phyloP scores from a whole-genome alignment of 1,139 yeast species.

The Protomyces inundatus region DNA sequence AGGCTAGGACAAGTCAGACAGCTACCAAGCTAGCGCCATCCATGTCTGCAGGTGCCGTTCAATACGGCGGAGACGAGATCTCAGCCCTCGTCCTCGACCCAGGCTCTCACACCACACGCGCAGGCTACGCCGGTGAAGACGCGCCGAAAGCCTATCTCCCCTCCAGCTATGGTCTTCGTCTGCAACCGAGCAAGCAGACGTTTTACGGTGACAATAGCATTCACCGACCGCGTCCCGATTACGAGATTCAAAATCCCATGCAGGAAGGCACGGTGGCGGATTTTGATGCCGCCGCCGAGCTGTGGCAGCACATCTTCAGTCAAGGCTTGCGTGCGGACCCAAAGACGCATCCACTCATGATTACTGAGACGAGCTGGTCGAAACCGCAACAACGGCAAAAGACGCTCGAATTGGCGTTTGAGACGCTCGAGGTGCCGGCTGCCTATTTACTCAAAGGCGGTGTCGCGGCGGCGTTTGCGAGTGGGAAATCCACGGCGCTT shows the following conservation, averaged over 20 bases:
- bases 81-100: slow-evolving; percentile 86
- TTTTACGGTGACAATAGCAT: slow-evolving; percentile 38
- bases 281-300: slow-evolving; percentile 44
- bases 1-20: too few relatives aligned
- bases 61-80: slow-evolving; percentile 28
- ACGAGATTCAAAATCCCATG: slow-evolving; percentile 40
- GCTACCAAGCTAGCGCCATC: too few relatives aligned
- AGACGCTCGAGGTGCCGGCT: slow-evolving; percentile 73
- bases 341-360: slow-evolving; percentile 65
- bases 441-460: slow-evolving; percentile 80
- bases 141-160: slow-evolving; percentile 74
- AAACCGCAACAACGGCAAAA: slow-evolving; percentile 61
- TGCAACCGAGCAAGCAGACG: slow-evolving; percentile 19
- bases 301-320: slow-evolving; percentile 41
- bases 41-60: slow-evolving; percentile 6
- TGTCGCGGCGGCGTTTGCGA: slow-evolving; percentile 85
- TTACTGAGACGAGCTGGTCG: slow-evolving; percentile 88
- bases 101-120: slow-evolving; percentile 75
- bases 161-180: slow-evolving; percentile 42
- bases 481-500: slow-evolving; percentile 87
- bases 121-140: slow-evolving; percentile 94
- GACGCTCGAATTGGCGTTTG: slow-evolving; percentile 71
- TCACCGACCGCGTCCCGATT: slow-evolving; percentile 37
- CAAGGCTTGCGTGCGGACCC: slow-evolving; percentile 51
- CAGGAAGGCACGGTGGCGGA: slow-evolving; percentile 42